Percentiles rank a stretch among this genome's conserved stretches.
phyloP scores from a whole-genome alignment of 2,329 filamentous ascomycete genomes.

The Fusarium dimerum region DNA sequence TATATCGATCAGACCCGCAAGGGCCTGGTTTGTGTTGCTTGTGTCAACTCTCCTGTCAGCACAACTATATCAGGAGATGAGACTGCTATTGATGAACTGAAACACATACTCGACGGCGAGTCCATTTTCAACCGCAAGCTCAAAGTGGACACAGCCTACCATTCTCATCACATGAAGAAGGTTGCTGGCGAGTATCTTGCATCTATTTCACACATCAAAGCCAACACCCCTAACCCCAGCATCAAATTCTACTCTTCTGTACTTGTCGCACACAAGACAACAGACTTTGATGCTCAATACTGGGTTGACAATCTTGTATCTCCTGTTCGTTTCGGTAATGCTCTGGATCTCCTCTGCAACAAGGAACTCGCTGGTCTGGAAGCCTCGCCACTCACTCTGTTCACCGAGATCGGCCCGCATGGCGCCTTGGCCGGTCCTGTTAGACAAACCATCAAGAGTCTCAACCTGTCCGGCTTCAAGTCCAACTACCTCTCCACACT shows the following conservation, averaged over 20 bases:
- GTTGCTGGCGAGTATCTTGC: slow-evolving; percentile 25
- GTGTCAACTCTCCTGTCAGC: slow-evolving; percentile 38
- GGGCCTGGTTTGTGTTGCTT: slow-evolving; percentile 33
- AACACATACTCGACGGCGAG: slow-evolving; percentile 30
- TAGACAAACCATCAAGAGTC: slow-evolving; percentile 20
- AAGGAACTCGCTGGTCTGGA: slow-evolving; percentile 1
- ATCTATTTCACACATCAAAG: slow-evolving; percentile 17
- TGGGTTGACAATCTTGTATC: slow-evolving; percentile 33
- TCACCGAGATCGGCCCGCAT: slow-evolving; percentile 30
- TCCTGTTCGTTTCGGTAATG: slow-evolving; percentile 28
- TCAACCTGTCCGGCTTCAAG: slow-evolving; percentile 9
- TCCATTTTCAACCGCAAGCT: slow-evolving; percentile 35
- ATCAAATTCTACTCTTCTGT: slow-evolving; percentile 32
- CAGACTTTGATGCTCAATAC: slow-evolving; percentile 17
- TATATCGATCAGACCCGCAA: slow-evolving; percentile 24
- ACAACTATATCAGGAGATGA: slow-evolving; percentile 40
- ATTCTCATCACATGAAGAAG: slow-evolving; percentile 39
- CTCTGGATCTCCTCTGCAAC: slow-evolving; percentile 13
- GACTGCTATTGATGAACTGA: slow-evolving; percentile 29
- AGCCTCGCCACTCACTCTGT: slow-evolving; percentile 4
- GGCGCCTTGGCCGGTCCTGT: slow-evolving; percentile 26
- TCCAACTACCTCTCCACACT: slow-evolving; percentile 8
- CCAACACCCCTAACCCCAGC: not conserved
- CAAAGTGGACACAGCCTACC: slow-evolving; percentile 42
- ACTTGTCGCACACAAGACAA: slow-evolving; percentile 12